A percentile compares a stretch with the other conserved stretches of the same genome.
phyloP scores from a whole-genome alignment of 2,329 filamentous ascomycete species.

The Phialophora expanda region DNA sequence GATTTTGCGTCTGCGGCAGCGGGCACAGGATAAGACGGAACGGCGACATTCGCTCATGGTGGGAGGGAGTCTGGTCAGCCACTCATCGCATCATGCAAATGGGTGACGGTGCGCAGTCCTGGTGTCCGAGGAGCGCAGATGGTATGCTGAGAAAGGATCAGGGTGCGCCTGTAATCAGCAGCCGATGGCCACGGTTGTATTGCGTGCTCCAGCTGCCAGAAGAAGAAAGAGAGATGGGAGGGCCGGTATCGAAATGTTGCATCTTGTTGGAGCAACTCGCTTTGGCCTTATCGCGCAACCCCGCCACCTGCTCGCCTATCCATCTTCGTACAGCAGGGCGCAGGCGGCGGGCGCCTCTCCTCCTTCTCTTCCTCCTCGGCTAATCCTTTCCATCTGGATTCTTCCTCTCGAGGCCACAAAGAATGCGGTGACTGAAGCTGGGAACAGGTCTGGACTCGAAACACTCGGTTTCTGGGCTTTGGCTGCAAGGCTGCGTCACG shows the following conservation, averaged over 20 bases:
- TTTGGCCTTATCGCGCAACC: slow-evolving; percentile 15
- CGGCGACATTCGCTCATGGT: slow-evolving; percentile 40
- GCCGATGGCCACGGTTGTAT: background rate
- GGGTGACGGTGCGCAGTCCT: background rate
- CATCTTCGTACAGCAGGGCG: slow-evolving; percentile 8
- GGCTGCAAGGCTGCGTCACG: slow-evolving; percentile 30
- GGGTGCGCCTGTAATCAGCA: background rate
- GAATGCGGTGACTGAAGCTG: slow-evolving; percentile 8
- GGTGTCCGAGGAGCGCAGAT: background rate
- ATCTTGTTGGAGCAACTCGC: background rate
- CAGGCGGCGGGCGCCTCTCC: slow-evolving; percentile 3
- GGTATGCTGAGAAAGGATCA: background rate
- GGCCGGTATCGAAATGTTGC: background rate
- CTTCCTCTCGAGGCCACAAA: background rate
- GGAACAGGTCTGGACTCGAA: background rate
- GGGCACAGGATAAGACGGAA: slow-evolving; percentile 41
- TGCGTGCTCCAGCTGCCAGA: background rate
- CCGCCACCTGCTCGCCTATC: slow-evolving; percentile 5
- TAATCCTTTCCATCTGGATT: slow-evolving; percentile 9
- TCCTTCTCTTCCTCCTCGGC: slow-evolving; percentile 12
- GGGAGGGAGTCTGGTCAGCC: background rate
- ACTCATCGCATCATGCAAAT: background rate
- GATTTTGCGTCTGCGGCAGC: slow-evolving; percentile 41
- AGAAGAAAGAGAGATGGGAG: slow-evolving; percentile 13
- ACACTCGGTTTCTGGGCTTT: slow-evolving; percentile 9